Percentiles rank a stretch among this genome's conserved stretches.
These are phyloP conservation scores for Circinella umbellata DNA, from an alignment of 371 early-diverging fungal species.

Conservation along the genomic window DNA sequence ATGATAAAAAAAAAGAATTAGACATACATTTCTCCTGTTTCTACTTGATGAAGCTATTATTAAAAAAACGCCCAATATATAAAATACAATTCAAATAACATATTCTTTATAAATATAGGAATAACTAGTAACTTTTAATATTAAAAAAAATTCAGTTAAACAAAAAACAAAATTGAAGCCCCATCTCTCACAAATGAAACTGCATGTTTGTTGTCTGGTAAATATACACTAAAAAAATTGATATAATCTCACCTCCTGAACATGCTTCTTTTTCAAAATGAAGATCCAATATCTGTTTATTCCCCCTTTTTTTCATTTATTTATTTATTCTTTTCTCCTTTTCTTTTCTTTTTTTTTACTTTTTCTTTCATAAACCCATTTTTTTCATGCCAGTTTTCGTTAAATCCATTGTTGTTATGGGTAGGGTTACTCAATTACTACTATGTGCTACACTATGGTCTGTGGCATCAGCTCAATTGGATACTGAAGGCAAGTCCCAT, in stretches of 20 bases:
- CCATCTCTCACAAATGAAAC: no score
- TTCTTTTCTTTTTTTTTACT: neutral
- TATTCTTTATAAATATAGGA: no score
- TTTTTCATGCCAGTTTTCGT: neutral
- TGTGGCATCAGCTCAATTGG: neutral
- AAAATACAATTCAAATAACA: no score
- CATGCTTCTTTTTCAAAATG: neutral
- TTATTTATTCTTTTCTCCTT: neutral
- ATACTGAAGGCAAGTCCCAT: slow-evolving; percentile 2
- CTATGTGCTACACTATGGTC: neutral
- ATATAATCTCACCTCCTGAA: neutral
- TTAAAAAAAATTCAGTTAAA: no score
- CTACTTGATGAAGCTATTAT: no score
- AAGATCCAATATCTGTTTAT: neutral
- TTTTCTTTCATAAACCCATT: neutral
- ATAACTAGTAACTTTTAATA: no score
- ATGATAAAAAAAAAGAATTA: no score
- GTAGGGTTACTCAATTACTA: neutral
- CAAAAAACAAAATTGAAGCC: no score
- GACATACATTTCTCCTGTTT: no score
- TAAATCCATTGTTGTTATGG: neutral
- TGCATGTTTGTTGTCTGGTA: slow-evolving; percentile 1
- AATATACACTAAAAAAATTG: neutral
- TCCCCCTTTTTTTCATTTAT: neutral
- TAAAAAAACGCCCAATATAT: no score